These are phyloP conservation scores for Scopulariopsis brevicaulis DNA, from an alignment of 2,329 filamentous ascomycete species.

Conservation along the genomic window DNA sequence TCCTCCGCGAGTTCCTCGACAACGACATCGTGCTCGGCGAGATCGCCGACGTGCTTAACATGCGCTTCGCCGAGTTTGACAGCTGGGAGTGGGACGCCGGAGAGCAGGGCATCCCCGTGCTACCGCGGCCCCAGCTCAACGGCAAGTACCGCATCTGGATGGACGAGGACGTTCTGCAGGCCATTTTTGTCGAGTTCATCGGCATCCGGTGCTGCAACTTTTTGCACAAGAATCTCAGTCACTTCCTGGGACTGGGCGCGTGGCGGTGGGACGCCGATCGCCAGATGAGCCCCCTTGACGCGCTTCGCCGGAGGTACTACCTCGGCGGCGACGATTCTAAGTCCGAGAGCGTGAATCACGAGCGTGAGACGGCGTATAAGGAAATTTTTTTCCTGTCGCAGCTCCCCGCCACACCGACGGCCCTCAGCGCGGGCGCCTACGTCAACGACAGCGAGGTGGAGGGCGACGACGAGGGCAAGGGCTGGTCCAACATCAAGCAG, in stretches of 20 bases:
- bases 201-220: slow-evolving; percentile 33
- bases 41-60: slow-evolving; percentile 40
- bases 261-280: slow-evolving; percentile 19
- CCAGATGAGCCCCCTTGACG: slow-evolving; percentile 11
- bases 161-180: slow-evolving; percentile 39
- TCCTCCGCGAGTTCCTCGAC: slow-evolving; percentile 28
- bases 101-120: slow-evolving; percentile 21
- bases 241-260: slow-evolving; percentile 15
- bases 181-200: slow-evolving; percentile 36
- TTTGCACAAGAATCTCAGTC: slow-evolving; percentile 23
- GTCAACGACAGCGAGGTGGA: not conserved
- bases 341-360: slow-evolving; percentile 12
- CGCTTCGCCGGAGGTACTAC: slow-evolving; percentile 21
- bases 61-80: slow-evolving; percentile 31
- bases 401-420: slow-evolving; percentile 24
- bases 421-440: not conserved
- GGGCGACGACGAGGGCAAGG: not conserved
- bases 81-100: slow-evolving; percentile 35
- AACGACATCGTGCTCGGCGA: slow-evolving; percentile 30
- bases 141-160: slow-evolving; percentile 37
- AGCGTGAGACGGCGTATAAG: not conserved
- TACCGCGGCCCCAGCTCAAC: slow-evolving; percentile 33
- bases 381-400: slow-evolving; percentile 12
- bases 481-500: slow-evolving; percentile 26
- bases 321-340: slow-evolving; percentile 28